Evolutionary conservation across 2,329 filamentous ascomycete species (phyloP), one percentile per base, ranked within the genome.

Genomic region (Atkinsonella texensis): DNA sequence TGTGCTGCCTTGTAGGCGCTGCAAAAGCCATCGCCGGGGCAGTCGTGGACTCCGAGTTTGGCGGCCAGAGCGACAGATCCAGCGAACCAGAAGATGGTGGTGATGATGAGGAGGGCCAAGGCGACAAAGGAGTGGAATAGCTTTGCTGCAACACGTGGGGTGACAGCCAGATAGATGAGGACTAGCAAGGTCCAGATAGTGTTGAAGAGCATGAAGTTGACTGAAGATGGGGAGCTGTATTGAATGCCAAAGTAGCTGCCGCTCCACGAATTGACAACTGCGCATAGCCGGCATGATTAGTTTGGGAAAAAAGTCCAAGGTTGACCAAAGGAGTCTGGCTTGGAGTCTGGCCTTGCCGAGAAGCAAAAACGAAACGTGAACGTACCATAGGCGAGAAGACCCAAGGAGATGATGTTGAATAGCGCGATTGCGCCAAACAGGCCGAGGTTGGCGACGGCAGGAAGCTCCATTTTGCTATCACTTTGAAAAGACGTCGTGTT

Each of bases 11-110:
- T 72, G 65, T 52, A 44, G 12, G 44, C 41, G 40, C 40, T n/a
- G 53, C 86, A 90, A 15, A 71, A 73, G 17, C 66, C 70, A 47
- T 68, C 70, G 42, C 70, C 73, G 62, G 80, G 83, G 52, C 76
- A 70, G 9, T 63, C 67, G 0, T 79, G 70, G 15, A 77, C 74
- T 50, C 78, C 77, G 52, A 89, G 68, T 51, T 74, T 74, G 18
- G 81, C 83, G 0, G 85, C 88, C 11, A 90, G 68, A 0, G 88
- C 87, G 57, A 94, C 83, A 60, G 89, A 85, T 7, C 88, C 89
- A 0, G 85, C 83, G 63, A 96, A 93, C 89, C 89, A 95, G 73
- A 94, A 94, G 52, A 94, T 74, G 70, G 85, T 83, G 10, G 87
- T 93, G 23, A 93, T 58, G 46, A 72, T 73, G 61, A 94, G 86